Evolutionary conservation across 176 grass and related monocot species (phyloP).

Genomic region (Zizania latifolia): DNA sequence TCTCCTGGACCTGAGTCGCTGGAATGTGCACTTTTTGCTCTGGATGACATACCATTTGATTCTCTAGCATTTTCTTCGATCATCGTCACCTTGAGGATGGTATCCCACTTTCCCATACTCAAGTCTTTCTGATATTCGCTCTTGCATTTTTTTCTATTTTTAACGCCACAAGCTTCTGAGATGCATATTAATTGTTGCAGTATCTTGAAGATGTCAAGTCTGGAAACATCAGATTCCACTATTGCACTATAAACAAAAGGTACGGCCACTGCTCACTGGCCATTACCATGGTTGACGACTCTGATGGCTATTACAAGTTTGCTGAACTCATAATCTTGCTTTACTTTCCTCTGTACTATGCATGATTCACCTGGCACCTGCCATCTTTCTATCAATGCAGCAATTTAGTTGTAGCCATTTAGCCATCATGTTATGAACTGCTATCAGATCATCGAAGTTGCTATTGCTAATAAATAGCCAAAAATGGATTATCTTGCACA

Average conservation of each 20-base stretch:
- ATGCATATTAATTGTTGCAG: constrained; percentile 36
- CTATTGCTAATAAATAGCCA: neutral
- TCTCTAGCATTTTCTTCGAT: constrained; percentile 98
- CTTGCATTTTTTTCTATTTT: neutral
- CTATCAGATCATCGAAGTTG: neutral
- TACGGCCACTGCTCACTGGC: neutral
- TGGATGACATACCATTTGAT: constrained; percentile 96
- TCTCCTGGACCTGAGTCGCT: constrained; percentile 81
- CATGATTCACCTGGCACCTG: neutral
- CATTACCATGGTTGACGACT: neutral
- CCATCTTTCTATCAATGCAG: neutral
- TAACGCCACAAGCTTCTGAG: neutral
- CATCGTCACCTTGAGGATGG: constrained; percentile 92
- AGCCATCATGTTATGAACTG: neutral
- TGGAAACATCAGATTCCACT: constrained; percentile 79
- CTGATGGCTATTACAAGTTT: neutral
- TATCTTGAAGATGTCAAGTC: constrained; percentile 81
- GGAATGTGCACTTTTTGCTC: constrained; percentile 75
- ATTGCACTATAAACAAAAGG: constrained; percentile 99
- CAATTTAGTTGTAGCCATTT: neutral
- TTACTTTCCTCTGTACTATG: neutral
- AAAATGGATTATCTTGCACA: neutral
- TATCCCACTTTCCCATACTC: constrained; percentile 22
- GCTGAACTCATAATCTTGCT: neutral
- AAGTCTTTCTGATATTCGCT: neutral